Evolutionary conservation across 2,329 filamentous ascomycete species (phyloP), one percentile per base, ranked within the genome.

Genomic region (Pyricularia grisea): DNA sequence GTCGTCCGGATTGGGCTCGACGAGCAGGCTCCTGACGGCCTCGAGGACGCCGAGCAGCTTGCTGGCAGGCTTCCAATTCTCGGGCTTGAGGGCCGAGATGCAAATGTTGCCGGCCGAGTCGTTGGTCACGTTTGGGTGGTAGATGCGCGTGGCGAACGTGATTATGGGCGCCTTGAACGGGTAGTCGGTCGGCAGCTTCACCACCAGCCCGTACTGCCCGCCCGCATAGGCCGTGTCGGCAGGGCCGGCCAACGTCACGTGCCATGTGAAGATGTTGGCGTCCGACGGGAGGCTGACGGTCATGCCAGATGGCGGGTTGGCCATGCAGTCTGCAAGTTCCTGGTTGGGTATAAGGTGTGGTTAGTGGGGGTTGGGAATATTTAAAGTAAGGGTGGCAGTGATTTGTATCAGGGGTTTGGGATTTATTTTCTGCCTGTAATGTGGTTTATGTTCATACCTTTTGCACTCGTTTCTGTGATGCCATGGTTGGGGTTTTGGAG

Each of bases 111-210:
- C 94, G 73, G 88, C 87, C 76, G 87, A 86, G 79, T 97, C 93
- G 84, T 97, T 95, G 76, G 90, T 93, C 70, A 97, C 87, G 81
- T 97, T 97, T 64, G 94, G 93, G 82, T 97, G 94, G 86, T 97
- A 97, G 83, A 97, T 92, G 81, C 94, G 94, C 67, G 93, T 97
- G 73, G 84, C 82, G 85, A 97, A 97, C 76, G 85, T 88, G 74
- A 97, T 85, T 70, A 85, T 82, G 20, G 93, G 93, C 27, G 93
- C 88, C 80, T 95, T 95, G 88, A 97, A 97, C 50, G 93, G 93
- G 83, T 97, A 97, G 75, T 93, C 90, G 74, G 83, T 81, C 17
- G 93, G 93, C 12, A 97, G 88, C 60, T 80, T 84, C 73, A 97
- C 83, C 71, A 89, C 80, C 71, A 97, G 81, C 73, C 87, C 87